Evolutionary conservation across 2,329 filamentous ascomycete species (phyloP), one percentile per base, ranked within the genome.

Genomic region (Pseudogymnoascus sp.): DNA sequence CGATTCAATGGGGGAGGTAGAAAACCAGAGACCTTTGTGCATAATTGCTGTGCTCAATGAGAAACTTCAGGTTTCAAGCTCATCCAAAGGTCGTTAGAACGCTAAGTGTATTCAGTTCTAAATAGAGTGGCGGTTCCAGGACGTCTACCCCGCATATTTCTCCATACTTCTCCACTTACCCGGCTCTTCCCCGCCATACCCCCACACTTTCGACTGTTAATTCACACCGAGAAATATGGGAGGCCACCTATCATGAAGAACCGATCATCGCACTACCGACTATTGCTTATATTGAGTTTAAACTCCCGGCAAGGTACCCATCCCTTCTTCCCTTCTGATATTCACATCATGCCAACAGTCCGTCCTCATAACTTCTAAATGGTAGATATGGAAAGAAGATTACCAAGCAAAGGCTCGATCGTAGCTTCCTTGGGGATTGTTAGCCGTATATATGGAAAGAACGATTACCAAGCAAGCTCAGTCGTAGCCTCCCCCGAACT

Each of bases 81-180:
- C 49, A 33, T 55, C 49, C 25, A 1, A 33, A 33, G n/a, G 28
- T 33, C 49, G 49, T 55, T 55, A 33, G 49, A 33, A 33, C n/a
- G 7, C 7, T 31, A 16, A 18, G 49, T 12, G 9, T 14, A 5
- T 23, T 1, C n/a, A 33, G 49, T 55, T 55, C 49, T 28, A 12
- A 55, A 55, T 55, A 55, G 45, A 55, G 49, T 55, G 28, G 23
- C 5, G 11, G 45, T 16, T 6, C 8, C 2, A 18, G 28, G 25
- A 28, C 28, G n/a, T 33, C 49, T 55, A 55, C 49, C 49, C 49
- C 49, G 49, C 49, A 31, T 55, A 55, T 55, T 33, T 18, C 49
- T 33, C 25, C n/a, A 55, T 55, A 18, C 25, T 33, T 33, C 49
- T 18, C 49, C 49, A 55, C 49, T 55, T 33, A 33, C 25, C 28